A percentile compares a stretch with the other conserved stretches of the same genome.
Evolutionary conservation across 2,329 filamentous ascomycete species (phyloP).

Genomic region (Paecilomyces sp.): DNA sequence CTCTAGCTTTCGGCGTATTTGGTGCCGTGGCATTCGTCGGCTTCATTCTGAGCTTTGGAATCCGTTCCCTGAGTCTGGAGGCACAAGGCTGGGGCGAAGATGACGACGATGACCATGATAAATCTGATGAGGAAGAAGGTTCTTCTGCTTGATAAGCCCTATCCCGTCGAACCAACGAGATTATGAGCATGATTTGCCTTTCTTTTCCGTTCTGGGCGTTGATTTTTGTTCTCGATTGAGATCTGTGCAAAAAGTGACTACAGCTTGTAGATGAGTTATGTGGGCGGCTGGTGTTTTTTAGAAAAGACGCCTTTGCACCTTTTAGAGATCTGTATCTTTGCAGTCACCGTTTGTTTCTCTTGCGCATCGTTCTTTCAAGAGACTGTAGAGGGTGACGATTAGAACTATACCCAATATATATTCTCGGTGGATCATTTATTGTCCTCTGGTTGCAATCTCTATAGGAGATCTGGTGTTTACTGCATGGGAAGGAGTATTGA

Average conservation of each 20-base stretch:
- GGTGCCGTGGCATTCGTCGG: slow-evolving; percentile 74
- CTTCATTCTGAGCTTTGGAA: slow-evolving; percentile 71
- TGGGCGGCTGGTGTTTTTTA: background rate
- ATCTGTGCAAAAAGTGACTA: background rate
- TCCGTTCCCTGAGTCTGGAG: slow-evolving; percentile 57
- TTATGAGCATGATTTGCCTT: background rate
- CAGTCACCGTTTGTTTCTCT: background rate
- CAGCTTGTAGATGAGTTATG: background rate
- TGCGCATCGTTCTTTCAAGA: background rate
- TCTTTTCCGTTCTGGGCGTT: background rate
- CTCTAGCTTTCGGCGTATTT: slow-evolving; percentile 79
- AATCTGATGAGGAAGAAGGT: slow-evolving; percentile 41
- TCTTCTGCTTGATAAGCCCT: background rate
- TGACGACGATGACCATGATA: slow-evolving; percentile 33
- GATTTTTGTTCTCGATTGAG: background rate
- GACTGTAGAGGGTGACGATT: background rate
- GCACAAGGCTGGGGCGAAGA: slow-evolving; percentile 48
- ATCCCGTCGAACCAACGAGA: background rate
- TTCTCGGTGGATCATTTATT: background rate
- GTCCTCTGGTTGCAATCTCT: background rate
- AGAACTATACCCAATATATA: background rate
- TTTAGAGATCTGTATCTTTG: background rate
- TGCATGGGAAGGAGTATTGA: too few relatives aligned
- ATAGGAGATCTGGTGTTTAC: too few relatives aligned
- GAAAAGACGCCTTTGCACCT: background rate